A percentile compares a stretch with the other conserved stretches of the same genome.
These are phyloP conservation scores for Colletotrichum cordylinicola DNA, from an alignment of 2,329 filamentous ascomycete genomes.

Conservation along the genomic window DNA sequence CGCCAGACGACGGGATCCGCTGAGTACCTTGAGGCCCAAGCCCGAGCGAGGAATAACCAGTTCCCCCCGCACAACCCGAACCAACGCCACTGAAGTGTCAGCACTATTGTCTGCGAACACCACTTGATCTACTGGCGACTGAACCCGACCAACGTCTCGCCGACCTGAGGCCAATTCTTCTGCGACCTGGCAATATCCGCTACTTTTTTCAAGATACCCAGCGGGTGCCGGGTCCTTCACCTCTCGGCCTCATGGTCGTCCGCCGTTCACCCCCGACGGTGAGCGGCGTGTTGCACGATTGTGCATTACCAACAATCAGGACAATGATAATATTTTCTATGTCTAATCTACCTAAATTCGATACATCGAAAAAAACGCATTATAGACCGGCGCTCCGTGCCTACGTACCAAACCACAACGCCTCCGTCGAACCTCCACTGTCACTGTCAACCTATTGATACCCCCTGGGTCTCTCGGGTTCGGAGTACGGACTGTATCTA, in stretches of 20 bases:
- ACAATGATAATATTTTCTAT: slow-evolving; percentile 24
- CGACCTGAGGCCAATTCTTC: slow-evolving; percentile 10
- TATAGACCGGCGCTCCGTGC: slow-evolving; percentile 17
- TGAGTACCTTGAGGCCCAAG: slow-evolving; percentile 54
- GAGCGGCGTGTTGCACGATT: slow-evolving; percentile 2
- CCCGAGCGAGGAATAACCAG: slow-evolving; percentile 42
- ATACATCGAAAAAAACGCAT: slow-evolving; percentile 18
- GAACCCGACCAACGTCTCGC: not conserved
- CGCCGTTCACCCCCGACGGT: not conserved
- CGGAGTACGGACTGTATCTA: slow-evolving; percentile 21
- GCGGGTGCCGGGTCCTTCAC: not conserved
- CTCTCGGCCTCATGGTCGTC: slow-evolving; percentile 9
- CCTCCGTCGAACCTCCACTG: slow-evolving; percentile 3
- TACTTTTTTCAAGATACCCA: slow-evolving; percentile 23
- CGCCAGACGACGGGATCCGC: slow-evolving; percentile 52
- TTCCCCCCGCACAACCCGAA: slow-evolving; percentile 51
- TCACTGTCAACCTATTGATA: slow-evolving; percentile 10
- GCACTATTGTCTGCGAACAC: not conserved
- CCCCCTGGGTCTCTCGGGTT: slow-evolving; percentile 5
- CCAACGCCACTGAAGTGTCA: slow-evolving; percentile 39
- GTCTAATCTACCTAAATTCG: slow-evolving; percentile 17
- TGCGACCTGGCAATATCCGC: slow-evolving; percentile 9
- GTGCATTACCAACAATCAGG: slow-evolving; percentile 8
- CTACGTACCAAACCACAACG: not conserved
- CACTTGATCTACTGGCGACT: not conserved